Conservation (phyloP, 148 eudicot species). For the Nepenthes mirabilis region DNA sequence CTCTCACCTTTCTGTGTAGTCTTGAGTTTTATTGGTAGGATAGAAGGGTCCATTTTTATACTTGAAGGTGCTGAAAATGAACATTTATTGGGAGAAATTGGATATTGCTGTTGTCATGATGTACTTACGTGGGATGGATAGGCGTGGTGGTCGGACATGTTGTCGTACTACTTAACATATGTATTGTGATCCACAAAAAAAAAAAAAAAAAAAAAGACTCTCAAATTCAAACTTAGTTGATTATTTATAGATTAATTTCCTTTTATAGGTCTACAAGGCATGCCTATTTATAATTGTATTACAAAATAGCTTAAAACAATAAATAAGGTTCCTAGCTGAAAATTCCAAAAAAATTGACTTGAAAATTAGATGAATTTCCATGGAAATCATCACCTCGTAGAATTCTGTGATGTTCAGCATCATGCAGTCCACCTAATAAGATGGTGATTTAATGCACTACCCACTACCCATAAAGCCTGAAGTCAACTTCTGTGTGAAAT, state of each 20-base stretch:
- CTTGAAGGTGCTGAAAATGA: conserved; percentile 6
- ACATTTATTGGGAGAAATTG: conserved; percentile 6
- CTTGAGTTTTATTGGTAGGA: not conserved
- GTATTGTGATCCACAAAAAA: conserved; percentile 8
- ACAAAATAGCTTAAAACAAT: not conserved
- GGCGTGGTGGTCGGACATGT: not conserved
- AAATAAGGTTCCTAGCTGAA: no score
- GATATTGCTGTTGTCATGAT: conserved; percentile 14
- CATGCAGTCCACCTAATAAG: conserved; percentile 6
- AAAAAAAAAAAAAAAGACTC: not conserved
- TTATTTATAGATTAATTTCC: not conserved
- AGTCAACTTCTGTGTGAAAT: conserved; percentile 15
- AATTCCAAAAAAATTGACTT: no score
- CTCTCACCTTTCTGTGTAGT: not conserved
- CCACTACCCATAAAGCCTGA: conserved; percentile 10
- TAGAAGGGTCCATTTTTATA: conserved; percentile 16
- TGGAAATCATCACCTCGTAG: not conserved
- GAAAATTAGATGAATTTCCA: no score
- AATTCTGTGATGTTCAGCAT: not conserved
- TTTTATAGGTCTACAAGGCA: not conserved
- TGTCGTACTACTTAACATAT: not conserved
- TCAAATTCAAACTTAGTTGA: not conserved
- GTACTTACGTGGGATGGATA: conserved; percentile 7
- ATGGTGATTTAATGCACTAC: conserved; percentile 8
- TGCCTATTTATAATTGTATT: not conserved